Evolutionary conservation across 495 filamentous ascomycete genomes (phyloP), one percentile per base, ranked within the genome.

Genomic region (Aspergillus ostianus): DNA sequence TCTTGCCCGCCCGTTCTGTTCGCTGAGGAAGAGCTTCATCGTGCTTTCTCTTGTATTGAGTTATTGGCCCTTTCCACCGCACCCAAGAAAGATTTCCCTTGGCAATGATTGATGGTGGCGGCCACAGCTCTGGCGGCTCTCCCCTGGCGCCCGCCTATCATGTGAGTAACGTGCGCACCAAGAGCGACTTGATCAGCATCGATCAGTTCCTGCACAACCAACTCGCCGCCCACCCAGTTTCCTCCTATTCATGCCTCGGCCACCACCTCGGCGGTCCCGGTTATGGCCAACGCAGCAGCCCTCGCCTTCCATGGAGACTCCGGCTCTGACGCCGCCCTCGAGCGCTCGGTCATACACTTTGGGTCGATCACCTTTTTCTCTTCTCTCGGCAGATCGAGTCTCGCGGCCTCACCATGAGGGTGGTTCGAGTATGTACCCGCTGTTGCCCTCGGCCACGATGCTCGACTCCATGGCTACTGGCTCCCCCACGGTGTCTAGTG

Each of bases 131-230:
- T 46, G 72, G 74, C 58, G 82, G 79, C 56, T 80, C 55, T 41
- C 70, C 69, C 47, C 57, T 82, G 9, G 79, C 86, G 45, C 81
- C 83, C 10, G 73, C 70, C 54, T 95, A 93, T 68, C 82, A 87
- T 47, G 87, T 93, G 80, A 86, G 88, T 15, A 92, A 95, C 59
- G 79, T 96, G 44, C 85, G 92, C 61, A 96, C 92, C 56, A 97
- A 98, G 84, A 90, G 84, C 64, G 93, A 99, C 63, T 79, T 99
- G 23, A 80, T 92, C 68, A 88, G 92, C 69, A 90, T 96, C 68
- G 93, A 98, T 73, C 87, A 92, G 60, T 88, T 97, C 77, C 81
- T 99, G 44, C 90, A 96, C 72, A 90, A 97, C n/a, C 64, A 80
- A 90, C 57, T 90, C 90, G n/a, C 90, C 92, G 0, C 86, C 79